Evolutionary conservation across 768 basidiomycete genomes (phyloP).

Genomic region (Neoboletus brunneissimus): DNA sequence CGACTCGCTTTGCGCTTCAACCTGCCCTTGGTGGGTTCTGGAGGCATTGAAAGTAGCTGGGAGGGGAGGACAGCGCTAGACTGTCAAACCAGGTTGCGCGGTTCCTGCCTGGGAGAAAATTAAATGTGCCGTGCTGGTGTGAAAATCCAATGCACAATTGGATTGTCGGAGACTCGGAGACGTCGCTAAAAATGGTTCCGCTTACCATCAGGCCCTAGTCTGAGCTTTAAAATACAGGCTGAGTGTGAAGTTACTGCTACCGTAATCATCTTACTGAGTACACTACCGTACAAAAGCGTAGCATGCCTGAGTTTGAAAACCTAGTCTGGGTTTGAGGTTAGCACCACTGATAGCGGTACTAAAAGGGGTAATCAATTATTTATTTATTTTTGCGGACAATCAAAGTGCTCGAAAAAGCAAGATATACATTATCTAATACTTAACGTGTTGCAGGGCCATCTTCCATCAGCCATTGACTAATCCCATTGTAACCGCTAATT

Average conservation of each 20-base stretch:
- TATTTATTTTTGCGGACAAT: neutral
- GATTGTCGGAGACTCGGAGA: constrained; percentile 8
- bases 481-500: too few relatives aligned
- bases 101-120: constrained; percentile 23
- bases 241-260: neutral
- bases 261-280: too few relatives aligned
- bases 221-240: neutral
- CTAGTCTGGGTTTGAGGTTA: neutral
- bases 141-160: constrained; percentile 24
- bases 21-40: constrained; percentile 50
- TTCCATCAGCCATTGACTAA: neutral
- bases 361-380: neutral
- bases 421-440: neutral
- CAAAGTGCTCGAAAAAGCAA: neutral
- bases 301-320: neutral
- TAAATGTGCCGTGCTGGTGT: constrained; percentile 27
- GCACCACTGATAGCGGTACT: too few relatives aligned
- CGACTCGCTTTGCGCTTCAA: constrained; percentile 48
- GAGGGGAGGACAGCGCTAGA: constrained; percentile 4
- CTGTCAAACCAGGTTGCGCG: constrained; percentile 12
- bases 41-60: constrained; percentile 44
- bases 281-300: neutral
- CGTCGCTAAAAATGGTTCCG: neutral
- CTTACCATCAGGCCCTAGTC: neutral
- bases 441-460: neutral